Conservation (phyloP, 495 filamentous ascomycete species). For the Aspergillus homomorphus region DNA sequence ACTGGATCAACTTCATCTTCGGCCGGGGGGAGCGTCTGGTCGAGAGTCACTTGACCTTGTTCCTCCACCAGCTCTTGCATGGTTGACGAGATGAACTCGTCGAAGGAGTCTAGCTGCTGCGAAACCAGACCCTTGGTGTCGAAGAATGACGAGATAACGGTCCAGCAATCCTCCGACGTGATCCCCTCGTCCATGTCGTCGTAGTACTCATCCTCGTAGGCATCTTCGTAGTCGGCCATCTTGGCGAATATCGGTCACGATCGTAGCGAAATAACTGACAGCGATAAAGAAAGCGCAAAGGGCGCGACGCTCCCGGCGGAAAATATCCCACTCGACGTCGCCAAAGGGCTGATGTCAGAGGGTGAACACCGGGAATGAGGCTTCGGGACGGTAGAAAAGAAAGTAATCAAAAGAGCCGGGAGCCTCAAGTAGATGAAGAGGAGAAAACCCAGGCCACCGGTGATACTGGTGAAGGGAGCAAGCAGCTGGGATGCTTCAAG, state of each 20-base stretch:
- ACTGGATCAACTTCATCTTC: conserved; percentile 69
- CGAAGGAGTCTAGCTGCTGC: conserved; percentile 96
- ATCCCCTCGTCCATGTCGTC: conserved; percentile 67
- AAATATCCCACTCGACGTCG: conserved; percentile 18
- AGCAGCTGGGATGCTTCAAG: conserved; percentile 13
- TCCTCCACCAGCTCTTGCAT: conserved; percentile 91
- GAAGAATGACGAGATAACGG: conserved; percentile 94
- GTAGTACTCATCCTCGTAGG: conserved; percentile 52
- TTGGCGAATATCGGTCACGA: conserved; percentile 18
- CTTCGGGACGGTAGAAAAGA: not conserved
- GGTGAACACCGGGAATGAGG: conserved; percentile 1
- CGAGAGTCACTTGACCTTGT: conserved; percentile 80
- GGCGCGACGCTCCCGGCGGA: conserved; percentile 30
- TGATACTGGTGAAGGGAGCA: conserved; percentile 20
- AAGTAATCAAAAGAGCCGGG: conserved; percentile 12
- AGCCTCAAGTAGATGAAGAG: conserved; percentile 19
- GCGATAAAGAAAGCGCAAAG: conserved; percentile 29
- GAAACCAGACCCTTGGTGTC: conserved; percentile 92
- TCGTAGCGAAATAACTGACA: conserved; percentile 5
- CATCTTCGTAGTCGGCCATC: conserved; percentile 55
- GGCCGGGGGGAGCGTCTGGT: conserved; percentile 73
- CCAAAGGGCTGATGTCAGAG: conserved; percentile 10
- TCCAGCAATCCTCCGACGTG: conserved; percentile 92
- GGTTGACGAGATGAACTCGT: conserved; percentile 89
- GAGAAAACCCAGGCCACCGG: conserved; percentile 24